Evolutionary conservation across 192 early-diverging fungal genomes (phyloP).

Genomic region (Allomyces macrogynus): DNA sequence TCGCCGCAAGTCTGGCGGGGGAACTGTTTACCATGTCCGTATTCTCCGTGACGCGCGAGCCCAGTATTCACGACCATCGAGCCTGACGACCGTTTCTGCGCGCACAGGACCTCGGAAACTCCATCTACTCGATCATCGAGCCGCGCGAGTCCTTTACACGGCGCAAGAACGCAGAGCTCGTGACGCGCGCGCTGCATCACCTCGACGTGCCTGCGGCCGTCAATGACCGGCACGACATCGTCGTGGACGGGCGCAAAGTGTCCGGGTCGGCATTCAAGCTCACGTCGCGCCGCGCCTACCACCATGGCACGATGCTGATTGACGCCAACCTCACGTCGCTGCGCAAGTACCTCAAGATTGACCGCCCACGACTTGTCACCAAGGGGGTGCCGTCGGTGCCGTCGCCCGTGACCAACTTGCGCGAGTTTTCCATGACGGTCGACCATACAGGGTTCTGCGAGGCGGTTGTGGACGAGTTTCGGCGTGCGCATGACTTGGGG

Average conservation of each 20-base stretch:
- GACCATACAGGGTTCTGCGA: constrained; percentile 69
- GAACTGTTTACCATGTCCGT: constrained; percentile 79
- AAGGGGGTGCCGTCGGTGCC: constrained; percentile 81
- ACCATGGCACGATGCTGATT: constrained; percentile 97
- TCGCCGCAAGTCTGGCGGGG: constrained; percentile 74
- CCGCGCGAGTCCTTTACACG: constrained; percentile 67
- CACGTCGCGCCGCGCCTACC: constrained; percentile 56
- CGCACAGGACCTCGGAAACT: constrained; percentile 73
- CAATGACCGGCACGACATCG: constrained; percentile 76
- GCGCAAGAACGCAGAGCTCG: constrained; percentile 48
- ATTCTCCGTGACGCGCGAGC: neutral
- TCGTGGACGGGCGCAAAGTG: constrained; percentile 58
- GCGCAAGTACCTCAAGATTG: constrained; percentile 21
- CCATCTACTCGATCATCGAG: constrained; percentile 85
- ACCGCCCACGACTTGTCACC: constrained; percentile 30
- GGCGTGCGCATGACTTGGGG: constrained; percentile 23
- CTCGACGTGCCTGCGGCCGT: constrained; percentile 66
- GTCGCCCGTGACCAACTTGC: constrained; percentile 64
- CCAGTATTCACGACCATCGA: neutral
- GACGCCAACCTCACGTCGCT: constrained; percentile 51
- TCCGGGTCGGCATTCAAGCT: constrained; percentile 87
- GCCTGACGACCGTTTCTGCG: neutral
- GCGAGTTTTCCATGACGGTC: constrained; percentile 58
- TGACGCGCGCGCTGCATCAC: constrained; percentile 43
- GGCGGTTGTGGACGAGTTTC: constrained; percentile 51